Base-by-base conservation (phyloP, 768 basidiomycete genomes). In the Phylloporus scabripes region DNA sequence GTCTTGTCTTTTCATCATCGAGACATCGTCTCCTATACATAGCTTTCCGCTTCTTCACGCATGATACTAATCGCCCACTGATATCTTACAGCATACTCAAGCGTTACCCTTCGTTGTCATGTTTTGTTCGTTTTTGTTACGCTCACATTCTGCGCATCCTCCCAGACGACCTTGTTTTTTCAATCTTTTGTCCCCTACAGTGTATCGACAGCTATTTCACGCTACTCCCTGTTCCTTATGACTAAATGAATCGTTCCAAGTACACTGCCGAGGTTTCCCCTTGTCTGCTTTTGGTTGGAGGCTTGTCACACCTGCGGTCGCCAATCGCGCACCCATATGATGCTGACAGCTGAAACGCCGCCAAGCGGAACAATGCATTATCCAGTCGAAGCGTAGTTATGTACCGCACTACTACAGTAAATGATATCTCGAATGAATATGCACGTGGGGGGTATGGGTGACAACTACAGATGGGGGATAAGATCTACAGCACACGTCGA, bases 41-140 rank as follows among this genome's bases (percentile, higher is more conserved):
- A 26, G 15, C 34, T 49, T 33, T 50, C 36, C 38, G 28, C 53
- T 40, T 50, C 48, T 45, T 40, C 33, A 23, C 26, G 43, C 44
- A 42, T 14, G 20, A 33, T 28, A 50, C 53, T 55, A 36, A 57
- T 28, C 37, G 41, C 18, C 17, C 50, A 29, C 26, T 23, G 44
- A 67, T 66, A 65, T 49, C 53, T 50, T 66, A 65, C 52, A 65
- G 32, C 54, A 65, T 49, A 45, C 46, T 48, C 45, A 36, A 55
- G 49, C 45, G 48, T 56, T 55, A 61, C 56, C 50, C 45, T 42
- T 53, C 32, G 51, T 44, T 56, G 51, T 59, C 49, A 38, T 47
- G 51, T 60, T 48, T 53, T 55, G 52, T 17, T 53, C 45, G 53
- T n/a, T 59, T 44, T 54, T 52, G 46, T 49, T 64, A 46, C 51